Percentiles rank a stretch among this genome's conserved stretches.
These are phyloP conservation scores for Ascocoryne sarcoides DNA, from an alignment of 2,329 filamentous ascomycete species.

Conservation along the genomic window DNA sequence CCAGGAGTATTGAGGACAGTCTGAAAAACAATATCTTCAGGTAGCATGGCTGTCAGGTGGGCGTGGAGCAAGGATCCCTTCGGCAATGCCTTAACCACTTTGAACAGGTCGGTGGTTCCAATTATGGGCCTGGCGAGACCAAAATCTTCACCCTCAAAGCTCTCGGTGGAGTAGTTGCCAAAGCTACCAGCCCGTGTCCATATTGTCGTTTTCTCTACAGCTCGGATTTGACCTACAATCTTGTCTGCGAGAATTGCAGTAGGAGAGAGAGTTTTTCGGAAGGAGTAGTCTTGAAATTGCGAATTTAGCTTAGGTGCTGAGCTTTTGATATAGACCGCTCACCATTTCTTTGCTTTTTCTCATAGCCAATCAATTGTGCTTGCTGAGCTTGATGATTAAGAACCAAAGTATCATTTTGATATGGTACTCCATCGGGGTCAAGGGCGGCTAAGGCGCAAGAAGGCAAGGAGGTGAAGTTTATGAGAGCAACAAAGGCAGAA, in stretches of 20 bases:
- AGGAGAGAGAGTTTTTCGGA: conserved; percentile 67
- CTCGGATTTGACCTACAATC: conserved; percentile 73
- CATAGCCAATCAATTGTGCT: not conserved
- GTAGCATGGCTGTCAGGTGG: conserved; percentile 85
- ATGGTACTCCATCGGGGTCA: conserved; percentile 4
- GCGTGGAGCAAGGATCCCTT: conserved; percentile 83
- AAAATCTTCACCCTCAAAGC: conserved; percentile 89
- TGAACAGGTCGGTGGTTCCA: conserved; percentile 77
- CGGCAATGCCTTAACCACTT: conserved; percentile 76
- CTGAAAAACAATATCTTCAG: conserved; percentile 71
- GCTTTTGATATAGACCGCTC: conserved; percentile 25
- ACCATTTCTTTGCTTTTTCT: conserved; percentile 73
- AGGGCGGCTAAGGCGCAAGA: not conserved
- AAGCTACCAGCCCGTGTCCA: conserved; percentile 73
- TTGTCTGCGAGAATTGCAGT: conserved; percentile 67
- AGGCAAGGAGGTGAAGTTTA: too few relatives aligned
- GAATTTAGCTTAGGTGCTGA: conserved; percentile 23
- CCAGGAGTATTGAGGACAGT: conserved; percentile 63
- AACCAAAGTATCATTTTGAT: conserved; percentile 4
- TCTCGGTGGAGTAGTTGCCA: conserved; percentile 52
- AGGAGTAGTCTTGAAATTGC: conserved; percentile 50
- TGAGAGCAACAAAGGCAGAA: too few relatives aligned
- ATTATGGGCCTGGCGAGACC: conserved; percentile 75
- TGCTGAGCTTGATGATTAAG: conserved; percentile 3
- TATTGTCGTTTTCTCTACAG: conserved; percentile 63